A percentile compares a stretch with the other conserved stretches of the same genome.
These are phyloP conservation scores for Trametes sp. DNA, from an alignment of 1,284 basidiomycete genomes.

Conservation along the genomic window DNA sequence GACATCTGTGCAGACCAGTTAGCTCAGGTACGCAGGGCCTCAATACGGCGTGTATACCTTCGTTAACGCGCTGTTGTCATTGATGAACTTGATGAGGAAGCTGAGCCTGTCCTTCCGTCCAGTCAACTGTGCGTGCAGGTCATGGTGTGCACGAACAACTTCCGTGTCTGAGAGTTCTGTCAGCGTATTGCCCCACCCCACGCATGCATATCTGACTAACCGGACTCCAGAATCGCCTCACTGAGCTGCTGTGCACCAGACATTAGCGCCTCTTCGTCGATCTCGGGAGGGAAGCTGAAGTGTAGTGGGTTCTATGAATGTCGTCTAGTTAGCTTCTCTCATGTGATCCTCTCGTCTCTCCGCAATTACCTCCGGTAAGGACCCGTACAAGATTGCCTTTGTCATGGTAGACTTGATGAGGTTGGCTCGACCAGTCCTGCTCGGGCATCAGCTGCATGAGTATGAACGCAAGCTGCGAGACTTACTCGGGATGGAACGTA, in stretches of 20 bases:
- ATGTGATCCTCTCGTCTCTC: background rate
- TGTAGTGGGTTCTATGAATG: constrained; percentile 76
- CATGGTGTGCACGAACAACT: constrained; percentile 79
- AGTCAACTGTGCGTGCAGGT: constrained; percentile 82
- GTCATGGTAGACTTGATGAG: constrained; percentile 87
- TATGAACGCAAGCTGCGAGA: constrained; percentile 7
- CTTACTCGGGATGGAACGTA: constrained; percentile 66
- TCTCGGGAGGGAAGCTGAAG: constrained; percentile 82
- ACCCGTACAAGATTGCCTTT: constrained; percentile 86
- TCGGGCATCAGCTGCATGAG: background rate
- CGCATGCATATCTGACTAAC: constrained; percentile 40
- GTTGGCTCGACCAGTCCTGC: constrained; percentile 66
- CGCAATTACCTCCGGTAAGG: constrained; percentile 60
- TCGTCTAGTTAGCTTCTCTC: background rate
- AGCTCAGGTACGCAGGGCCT: background rate
- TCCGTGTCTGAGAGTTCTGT: constrained; percentile 60
- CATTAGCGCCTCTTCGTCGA: constrained; percentile 84
- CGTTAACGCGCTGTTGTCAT: constrained; percentile 79
- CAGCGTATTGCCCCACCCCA: background rate
- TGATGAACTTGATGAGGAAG: constrained; percentile 89
- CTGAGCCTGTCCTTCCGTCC: constrained; percentile 80
- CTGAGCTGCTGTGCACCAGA: constrained; percentile 83
- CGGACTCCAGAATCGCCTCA: constrained; percentile 74
- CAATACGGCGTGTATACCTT: constrained; percentile 57
- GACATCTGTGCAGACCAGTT: constrained; percentile 65